Evolutionary conservation across 192 early-diverging fungal genomes (phyloP).

Genomic region (Obelidium mucronatum): DNA sequence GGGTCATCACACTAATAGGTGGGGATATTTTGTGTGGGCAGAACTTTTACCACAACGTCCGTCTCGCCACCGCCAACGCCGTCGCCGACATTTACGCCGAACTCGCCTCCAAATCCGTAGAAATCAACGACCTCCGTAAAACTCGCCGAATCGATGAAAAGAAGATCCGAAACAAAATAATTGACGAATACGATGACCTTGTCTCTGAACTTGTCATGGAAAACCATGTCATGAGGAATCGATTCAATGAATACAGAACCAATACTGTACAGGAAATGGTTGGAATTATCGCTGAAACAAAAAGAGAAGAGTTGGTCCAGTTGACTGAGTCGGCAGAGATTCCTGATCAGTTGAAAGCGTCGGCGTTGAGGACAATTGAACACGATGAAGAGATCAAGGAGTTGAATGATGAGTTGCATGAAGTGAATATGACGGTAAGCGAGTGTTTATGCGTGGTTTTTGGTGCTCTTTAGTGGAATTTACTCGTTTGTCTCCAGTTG

Average conservation of each 20-base stretch:
- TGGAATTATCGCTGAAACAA: slow-evolving; percentile 59
- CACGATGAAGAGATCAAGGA: slow-evolving; percentile 49
- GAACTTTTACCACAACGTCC: slow-evolving; percentile 54
- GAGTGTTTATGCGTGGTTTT: no score
- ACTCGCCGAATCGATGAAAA: slow-evolving; percentile 54
- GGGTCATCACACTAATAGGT: not conserved
- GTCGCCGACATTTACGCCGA: slow-evolving; percentile 48
- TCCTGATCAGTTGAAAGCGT: slow-evolving; percentile 43
- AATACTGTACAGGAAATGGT: slow-evolving; percentile 61
- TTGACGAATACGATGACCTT: slow-evolving; percentile 64
- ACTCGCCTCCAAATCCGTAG: slow-evolving; percentile 51
- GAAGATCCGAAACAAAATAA: slow-evolving; percentile 52
- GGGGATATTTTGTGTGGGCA: no score
- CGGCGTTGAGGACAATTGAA: slow-evolving; percentile 47
- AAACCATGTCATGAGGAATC: slow-evolving; percentile 55
- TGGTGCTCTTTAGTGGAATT: no score
- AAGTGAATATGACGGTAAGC: slow-evolving; percentile 61
- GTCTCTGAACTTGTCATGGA: slow-evolving; percentile 62
- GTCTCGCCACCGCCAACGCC: slow-evolving; percentile 42
- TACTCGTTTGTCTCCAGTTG: no score
- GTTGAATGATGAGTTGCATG: slow-evolving; percentile 52
- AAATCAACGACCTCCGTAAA: slow-evolving; percentile 57
- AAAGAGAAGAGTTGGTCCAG: slow-evolving; percentile 58
- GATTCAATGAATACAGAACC: slow-evolving; percentile 61
- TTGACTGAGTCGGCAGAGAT: slow-evolving; percentile 52